phyloP scores from a whole-genome alignment of 306 rosid genomes.

The Prunus kanzakura region DNA sequence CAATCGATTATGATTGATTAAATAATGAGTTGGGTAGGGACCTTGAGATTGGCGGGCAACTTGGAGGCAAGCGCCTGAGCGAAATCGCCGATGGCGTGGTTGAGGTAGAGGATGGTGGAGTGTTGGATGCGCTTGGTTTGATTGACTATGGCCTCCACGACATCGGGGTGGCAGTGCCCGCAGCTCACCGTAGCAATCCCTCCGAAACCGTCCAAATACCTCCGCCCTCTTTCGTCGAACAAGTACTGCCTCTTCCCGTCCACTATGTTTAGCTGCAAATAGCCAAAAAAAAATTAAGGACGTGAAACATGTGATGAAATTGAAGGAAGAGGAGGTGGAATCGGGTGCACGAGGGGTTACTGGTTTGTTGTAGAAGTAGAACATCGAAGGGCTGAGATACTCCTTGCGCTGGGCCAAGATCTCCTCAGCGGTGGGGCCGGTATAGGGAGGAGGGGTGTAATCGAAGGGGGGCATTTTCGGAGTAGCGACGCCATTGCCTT shows the following conservation, averaged over 20 bases:
- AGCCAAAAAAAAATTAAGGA: not conserved
- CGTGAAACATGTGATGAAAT: not conserved
- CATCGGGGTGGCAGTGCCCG: slow-evolving; percentile 98
- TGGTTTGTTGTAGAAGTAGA: slow-evolving; percentile 58
- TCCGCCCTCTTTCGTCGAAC: slow-evolving; percentile 80
- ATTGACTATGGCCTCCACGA: slow-evolving; percentile 67
- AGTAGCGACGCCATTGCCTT: slow-evolving; percentile 1
- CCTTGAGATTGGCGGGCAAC: slow-evolving; percentile 91
- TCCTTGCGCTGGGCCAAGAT: slow-evolving; percentile 71
- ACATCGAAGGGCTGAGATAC: slow-evolving; percentile 79
- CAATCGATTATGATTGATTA: not conserved
- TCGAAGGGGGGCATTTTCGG: slow-evolving; percentile 65
- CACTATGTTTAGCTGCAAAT: slow-evolving; percentile 64
- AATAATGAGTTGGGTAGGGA: not conserved
- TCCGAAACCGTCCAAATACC: slow-evolving; percentile 84
- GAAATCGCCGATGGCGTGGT: slow-evolving; percentile 68
- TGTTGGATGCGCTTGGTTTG: slow-evolving; percentile 76
- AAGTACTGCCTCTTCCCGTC: slow-evolving; percentile 85
- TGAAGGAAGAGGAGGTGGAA: not conserved
- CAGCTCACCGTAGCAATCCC: slow-evolving; percentile 96
- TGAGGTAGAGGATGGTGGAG: slow-evolving; percentile 82
- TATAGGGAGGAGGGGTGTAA: slow-evolving; percentile 64
- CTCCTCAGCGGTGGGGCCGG: slow-evolving; percentile 63
- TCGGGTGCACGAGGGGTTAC: slow-evolving; percentile 36
- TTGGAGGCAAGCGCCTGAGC: slow-evolving; percentile 82